Percentiles rank a stretch among this genome's conserved stretches.
phyloP scores from a whole-genome alignment of 345 rosid genomes.

The Eutrema yunnanense region DNA sequence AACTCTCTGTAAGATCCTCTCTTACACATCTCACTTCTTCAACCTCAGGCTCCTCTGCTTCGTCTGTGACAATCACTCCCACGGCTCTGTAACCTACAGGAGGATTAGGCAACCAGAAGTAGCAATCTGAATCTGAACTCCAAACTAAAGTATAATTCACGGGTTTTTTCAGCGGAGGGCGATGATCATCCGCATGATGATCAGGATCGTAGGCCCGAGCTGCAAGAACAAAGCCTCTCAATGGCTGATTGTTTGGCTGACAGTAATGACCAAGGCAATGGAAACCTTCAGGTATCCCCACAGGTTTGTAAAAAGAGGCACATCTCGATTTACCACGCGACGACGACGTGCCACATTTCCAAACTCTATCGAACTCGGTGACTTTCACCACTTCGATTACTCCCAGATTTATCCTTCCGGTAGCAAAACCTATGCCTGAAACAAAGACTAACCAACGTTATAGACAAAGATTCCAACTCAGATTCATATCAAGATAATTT shows the following conservation, averaged over 20 bases:
- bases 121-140: conserved; percentile 48
- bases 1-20: conserved; percentile 71
- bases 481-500: not conserved
- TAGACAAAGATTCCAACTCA: not conserved
- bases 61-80: conserved; percentile 64
- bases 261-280: conserved; percentile 73
- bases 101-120: conserved; percentile 83
- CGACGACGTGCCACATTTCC: conserved; percentile 43
- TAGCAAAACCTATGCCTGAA: conserved; percentile 68
- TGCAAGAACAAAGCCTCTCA: conserved; percentile 73
- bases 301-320: conserved; percentile 62
- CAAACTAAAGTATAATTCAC: conserved; percentile 49
- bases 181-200: conserved; percentile 34
- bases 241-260: conserved; percentile 53
- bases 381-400: conserved; percentile 56
- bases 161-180: conserved; percentile 55
- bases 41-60: conserved; percentile 47
- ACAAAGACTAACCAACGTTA: not conserved
- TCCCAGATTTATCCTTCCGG: conserved; percentile 61
- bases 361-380: conserved; percentile 53
- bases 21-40: conserved; percentile 77
- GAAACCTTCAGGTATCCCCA: conserved; percentile 66
- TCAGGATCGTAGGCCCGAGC: conserved; percentile 29
- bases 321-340: conserved; percentile 42
- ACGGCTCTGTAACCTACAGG: conserved; percentile 73